Conservation (phyloP, 1,284 basidiomycete species). For the Rhodotorula sp. region DNA sequence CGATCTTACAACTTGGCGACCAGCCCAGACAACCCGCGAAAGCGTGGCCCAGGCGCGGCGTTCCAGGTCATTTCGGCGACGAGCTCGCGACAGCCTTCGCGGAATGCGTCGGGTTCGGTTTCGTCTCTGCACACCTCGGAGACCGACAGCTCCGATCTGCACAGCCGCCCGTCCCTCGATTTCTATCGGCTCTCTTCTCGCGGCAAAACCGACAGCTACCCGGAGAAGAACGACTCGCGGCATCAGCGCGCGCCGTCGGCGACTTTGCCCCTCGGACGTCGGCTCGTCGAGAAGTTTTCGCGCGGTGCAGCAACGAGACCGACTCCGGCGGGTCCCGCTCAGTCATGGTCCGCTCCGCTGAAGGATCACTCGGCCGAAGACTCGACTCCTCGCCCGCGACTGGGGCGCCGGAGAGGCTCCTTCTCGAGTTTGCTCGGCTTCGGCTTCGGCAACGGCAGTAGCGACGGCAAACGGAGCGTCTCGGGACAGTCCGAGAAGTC, state of each 20-base stretch:
- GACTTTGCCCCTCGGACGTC: slow-evolving; percentile 15
- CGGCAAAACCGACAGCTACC: neutral
- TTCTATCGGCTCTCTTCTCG: neutral
- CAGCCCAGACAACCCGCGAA: neutral
- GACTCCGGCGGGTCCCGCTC: neutral
- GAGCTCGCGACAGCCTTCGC: slow-evolving; percentile 16
- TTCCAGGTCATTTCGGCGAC: slow-evolving; percentile 38
- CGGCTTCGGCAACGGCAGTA: neutral
- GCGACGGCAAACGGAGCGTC: neutral
- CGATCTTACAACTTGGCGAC: neutral
- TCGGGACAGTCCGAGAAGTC: slow-evolving; percentile 5
- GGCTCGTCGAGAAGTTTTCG: slow-evolving; percentile 22
- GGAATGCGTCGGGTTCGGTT: slow-evolving; percentile 6
- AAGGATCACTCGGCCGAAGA: slow-evolving; percentile 12
- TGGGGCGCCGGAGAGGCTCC: slow-evolving; percentile 12
- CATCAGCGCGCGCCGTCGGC: slow-evolving; percentile 2
- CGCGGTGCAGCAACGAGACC: neutral
- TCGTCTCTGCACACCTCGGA: slow-evolving; percentile 15
- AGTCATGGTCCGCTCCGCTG: slow-evolving; percentile 18
- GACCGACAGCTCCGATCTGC: neutral
- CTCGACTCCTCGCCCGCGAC: neutral
- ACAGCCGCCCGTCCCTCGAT: slow-evolving; percentile 8
- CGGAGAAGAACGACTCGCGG: neutral
- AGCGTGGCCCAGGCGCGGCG: slow-evolving; percentile 1
- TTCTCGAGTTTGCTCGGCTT: slow-evolving; percentile 27